Base-by-base conservation (phyloP, 805 yeast genomes). In the Maudiozyma saulgeensis region DNA sequence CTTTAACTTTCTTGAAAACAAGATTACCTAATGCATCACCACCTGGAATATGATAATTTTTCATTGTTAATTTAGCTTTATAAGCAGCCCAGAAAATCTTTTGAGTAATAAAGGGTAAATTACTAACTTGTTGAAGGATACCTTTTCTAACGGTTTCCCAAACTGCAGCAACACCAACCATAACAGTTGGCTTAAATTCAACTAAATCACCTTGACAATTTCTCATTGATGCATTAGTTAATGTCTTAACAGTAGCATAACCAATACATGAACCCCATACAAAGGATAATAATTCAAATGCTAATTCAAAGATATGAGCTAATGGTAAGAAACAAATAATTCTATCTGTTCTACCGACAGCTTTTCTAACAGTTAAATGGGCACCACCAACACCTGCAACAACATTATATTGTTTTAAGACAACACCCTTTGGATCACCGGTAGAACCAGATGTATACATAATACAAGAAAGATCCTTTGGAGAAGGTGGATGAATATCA, bases 91-190 rank as follows among this genome's bases (percentile, higher is more conserved):
- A 93, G 67, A 93, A 93, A 43, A 91, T 62, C 66, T 79, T 85
- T 70, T 88, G 96, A 32, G 78, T 75, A 23, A 82, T 58, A 15
- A 79, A 59, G 16, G 96, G 84, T 60, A 75, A 74, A 60, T 80
- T 77, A 56, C 75, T 72, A 56, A 93, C 78, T 71, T 90, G 89
- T 49, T 78, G 78, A 51, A 87, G 53, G 51, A 93, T 84, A 51
- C 99, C 99, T 74, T 93, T 93, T 68, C 90, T 84, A 53, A 93
- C 87, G 38, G 84, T 77, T 74, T 93, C 99, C 96, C 96, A 93
- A 47, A 93, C 97, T 4, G 98, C 96, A 16, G 97, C 97, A 50
- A 93, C 99, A 68, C 96, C 99, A 56, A 89, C 96, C 96, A 93
- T 86, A 58, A 90, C 70, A 5, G 96, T 86, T 51, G 99, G 99